Base-by-base conservation (phyloP, 2,329 filamentous ascomycete genomes). In the Mycogone perniciosa region DNA sequence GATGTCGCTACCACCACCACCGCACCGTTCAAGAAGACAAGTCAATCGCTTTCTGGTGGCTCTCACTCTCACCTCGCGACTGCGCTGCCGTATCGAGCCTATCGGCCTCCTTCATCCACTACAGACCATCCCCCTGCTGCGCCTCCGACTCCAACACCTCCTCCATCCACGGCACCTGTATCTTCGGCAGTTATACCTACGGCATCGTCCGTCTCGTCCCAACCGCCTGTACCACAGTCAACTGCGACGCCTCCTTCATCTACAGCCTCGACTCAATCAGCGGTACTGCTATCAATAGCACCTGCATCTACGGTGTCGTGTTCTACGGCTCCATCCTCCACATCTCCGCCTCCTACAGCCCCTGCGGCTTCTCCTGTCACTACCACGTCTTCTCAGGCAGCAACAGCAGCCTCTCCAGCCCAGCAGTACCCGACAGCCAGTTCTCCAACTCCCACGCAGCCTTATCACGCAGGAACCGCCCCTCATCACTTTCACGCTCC, bases 11-110 rank as follows among this genome's bases (percentile, higher is more conserved):
- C 29, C 27, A 20, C 20, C 7, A 27, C 10, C 6, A 20, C 26
- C 26, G 46, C 46, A 30, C 35, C 51, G 29, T 31, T 39, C 2
- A 52, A 30, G 8, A 33, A 30, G 35, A 44, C 38, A 31, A 34
- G 31, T 26, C 48, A 30, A 26, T 33, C 34, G 33, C 44, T 31
- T 4, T 31, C 37, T 10, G 31, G 27, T 3, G 44, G 31, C 29
- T 13, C 44, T 10, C 31, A 43, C 5, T 33, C 37, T 4, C 33
- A 44, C 26, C 29, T 27, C 30, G 26, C 44, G 9, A 30, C 7
- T 20, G 20, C 33, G 30, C 51, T 57, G 20, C 50, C 63, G 31
- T 68, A 66, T 43, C 59, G 60, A 35, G 66, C 64, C 1, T 67
- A 66, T 31, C 57, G 60, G 39, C 64, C 60, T 6, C 53, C 57